A percentile compares a stretch with the other conserved stretches of the same genome.
Conservation (phyloP, 2,329 filamentous ascomycete genomes). For the Cucurbitaria berberidis region DNA sequence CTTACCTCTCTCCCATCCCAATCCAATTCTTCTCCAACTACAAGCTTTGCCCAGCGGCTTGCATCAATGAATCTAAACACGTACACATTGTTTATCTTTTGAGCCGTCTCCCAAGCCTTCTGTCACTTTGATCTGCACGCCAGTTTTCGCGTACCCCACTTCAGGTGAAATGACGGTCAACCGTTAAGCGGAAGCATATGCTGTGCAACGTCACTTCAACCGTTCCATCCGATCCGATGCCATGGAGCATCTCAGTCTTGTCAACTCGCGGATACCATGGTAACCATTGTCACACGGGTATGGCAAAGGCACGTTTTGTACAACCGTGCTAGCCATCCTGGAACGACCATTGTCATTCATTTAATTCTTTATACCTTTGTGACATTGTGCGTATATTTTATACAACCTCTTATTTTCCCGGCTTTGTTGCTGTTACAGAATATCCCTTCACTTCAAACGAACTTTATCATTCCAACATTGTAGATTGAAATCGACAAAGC, state of each 20-base stretch:
- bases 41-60: background rate
- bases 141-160: background rate
- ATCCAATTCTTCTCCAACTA: background rate
- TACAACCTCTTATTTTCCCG: background rate
- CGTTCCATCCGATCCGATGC: background rate
- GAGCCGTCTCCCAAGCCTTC: background rate
- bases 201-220: background rate
- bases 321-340: background rate
- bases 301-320: background rate
- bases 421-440: conserved; percentile 3
- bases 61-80: background rate
- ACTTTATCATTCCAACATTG: conserved; percentile 2
- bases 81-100: background rate
- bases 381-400: conserved; percentile 1
- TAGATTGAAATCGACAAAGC: conserved; percentile 8
- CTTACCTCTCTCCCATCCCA: background rate
- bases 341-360: background rate
- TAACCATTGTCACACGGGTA: background rate
- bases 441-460: conserved; percentile 4
- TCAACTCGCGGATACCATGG: background rate
- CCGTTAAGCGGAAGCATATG: background rate
- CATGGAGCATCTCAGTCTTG: background rate
- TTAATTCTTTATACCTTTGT: no score
- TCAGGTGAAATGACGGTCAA: background rate
- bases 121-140: background rate